Evolutionary conservation across 2,329 filamentous ascomycete genomes (phyloP).

Genomic region (Aspergillus novofumigatus): DNA sequence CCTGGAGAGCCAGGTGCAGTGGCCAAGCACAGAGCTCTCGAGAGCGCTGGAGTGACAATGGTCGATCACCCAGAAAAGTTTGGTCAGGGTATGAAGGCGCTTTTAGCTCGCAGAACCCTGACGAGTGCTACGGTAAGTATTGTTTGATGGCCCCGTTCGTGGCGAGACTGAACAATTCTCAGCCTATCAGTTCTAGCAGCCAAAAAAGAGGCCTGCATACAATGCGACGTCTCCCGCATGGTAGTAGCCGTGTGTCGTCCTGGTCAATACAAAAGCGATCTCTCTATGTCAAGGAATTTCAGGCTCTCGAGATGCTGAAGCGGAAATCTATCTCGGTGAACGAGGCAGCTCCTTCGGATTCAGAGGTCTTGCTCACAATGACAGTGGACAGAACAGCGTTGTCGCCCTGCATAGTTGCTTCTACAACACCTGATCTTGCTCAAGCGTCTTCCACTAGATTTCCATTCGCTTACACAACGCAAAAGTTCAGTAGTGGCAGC

Average conservation of each 20-base stretch:
- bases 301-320: constrained; percentile 55
- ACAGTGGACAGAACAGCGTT: constrained; percentile 61
- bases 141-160: not conserved
- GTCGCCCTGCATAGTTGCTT: constrained; percentile 61
- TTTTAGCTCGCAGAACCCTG: constrained; percentile 47
- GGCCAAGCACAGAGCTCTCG: constrained; percentile 64
- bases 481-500: constrained; percentile 43
- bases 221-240: constrained; percentile 26
- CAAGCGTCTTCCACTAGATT: constrained; percentile 49
- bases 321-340: constrained; percentile 46
- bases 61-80: constrained; percentile 74
- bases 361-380: constrained; percentile 56
- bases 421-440: constrained; percentile 48
- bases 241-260: not conserved
- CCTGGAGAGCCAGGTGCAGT: constrained; percentile 61
- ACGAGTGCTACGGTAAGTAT: constrained; percentile 20
- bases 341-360: constrained; percentile 31
- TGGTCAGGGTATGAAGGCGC: constrained; percentile 61
- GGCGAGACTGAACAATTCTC: not conserved
- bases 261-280: constrained; percentile 42
- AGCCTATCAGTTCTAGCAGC: constrained; percentile 17
- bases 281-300: constrained; percentile 53
- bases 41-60: constrained; percentile 63
- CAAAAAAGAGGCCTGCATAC: constrained; percentile 54
- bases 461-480: constrained; percentile 57